Base-by-base conservation (phyloP, 371 early-diverging fungal genomes). In the Rhizoclosmatium hyalinum region DNA sequence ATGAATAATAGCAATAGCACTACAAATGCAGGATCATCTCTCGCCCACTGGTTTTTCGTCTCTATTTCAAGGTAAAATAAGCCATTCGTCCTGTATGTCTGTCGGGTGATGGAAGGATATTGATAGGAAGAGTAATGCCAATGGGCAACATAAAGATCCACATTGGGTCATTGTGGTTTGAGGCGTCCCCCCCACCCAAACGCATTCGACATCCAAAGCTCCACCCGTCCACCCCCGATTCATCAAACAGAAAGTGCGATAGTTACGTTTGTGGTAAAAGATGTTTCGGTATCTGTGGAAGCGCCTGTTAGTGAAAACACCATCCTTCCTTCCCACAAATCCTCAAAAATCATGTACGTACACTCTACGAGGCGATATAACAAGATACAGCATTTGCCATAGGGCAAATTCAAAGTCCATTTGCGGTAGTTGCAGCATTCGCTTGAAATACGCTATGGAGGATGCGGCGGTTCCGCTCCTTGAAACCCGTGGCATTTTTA, bases 31-130 rank as follows among this genome's bases (percentile, higher is more conserved):
- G 96, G 96, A 84, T 96, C 96, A 76, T 96, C 96, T 74, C 96
- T 79, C 42, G 96, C 93, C 96, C 96, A 96, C 72, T 94, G 95
- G 82, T 96, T 96, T 79, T 96, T 96, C 42, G 96, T 96, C 84
- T 96, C 95, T 94, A 71, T 55, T 24, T 17, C 55, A 74, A 71
- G 3, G 39, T 8, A 50, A 64, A 58, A 50, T 32, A 3, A 14
- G 70, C 55, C 8, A 65, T 43, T 0, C 32, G 21, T 43, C 5
- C 1, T 19, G 3, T 3, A 41, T 24, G 0, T 65, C 8, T 19
- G 8, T 46, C 14, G 21, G 53, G n/a, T 42, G 46, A 32, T 42
- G 12, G n/a, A 41, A 19, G 14, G 19, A 54, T 17, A 19, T 54
- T 19, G 19, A 19, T 14, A 54, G 14, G 55, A 19, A 54, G 19